Percentiles rank a stretch among this genome's conserved stretches.
Conservation (phyloP, 306 rosid species). For the Notholithocarpus densiflorus region DNA sequence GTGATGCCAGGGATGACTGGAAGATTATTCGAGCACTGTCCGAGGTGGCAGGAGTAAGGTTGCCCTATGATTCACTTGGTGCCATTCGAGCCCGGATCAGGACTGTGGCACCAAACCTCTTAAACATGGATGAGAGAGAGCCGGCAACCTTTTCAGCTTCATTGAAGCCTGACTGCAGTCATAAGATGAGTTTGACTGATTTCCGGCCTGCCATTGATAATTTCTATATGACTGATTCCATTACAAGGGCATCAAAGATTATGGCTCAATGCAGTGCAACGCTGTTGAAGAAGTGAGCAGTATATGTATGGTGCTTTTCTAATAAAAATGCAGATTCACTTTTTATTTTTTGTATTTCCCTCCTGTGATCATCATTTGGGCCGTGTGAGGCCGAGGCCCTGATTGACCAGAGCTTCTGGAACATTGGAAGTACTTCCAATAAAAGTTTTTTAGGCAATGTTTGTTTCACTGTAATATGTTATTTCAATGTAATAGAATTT, state of each 20-base stretch:
- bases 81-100: conserved; percentile 63
- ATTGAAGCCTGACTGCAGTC: conserved; percentile 52
- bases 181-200: conserved; percentile 47
- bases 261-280: conserved; percentile 97
- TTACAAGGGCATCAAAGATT: conserved; percentile 97
- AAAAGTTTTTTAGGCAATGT: conserved; percentile 8
- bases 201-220: conserved; percentile 66
- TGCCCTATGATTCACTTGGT: conserved; percentile 74
- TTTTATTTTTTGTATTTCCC: neutral
- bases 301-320: conserved; percentile 17
- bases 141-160: conserved; percentile 68
- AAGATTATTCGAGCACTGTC: conserved; percentile 89
- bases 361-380: conserved; percentile 10
- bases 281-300: conserved; percentile 71
- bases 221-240: conserved; percentile 97
- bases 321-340: conserved; percentile 36
- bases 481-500: neutral
- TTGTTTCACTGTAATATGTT: neutral
- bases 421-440: conserved; percentile 51
- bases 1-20: conserved; percentile 99
- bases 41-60: conserved; percentile 67
- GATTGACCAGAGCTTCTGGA: conserved; percentile 34
- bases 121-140: conserved; percentile 71
- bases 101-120: conserved; percentile 86
- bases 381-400: conserved; percentile 29